Percentiles rank a stretch among this genome's conserved stretches.
These are phyloP conservation scores for Juglanconis oblonga DNA, from an alignment of 2,329 filamentous ascomycete species.

Conservation along the genomic window DNA sequence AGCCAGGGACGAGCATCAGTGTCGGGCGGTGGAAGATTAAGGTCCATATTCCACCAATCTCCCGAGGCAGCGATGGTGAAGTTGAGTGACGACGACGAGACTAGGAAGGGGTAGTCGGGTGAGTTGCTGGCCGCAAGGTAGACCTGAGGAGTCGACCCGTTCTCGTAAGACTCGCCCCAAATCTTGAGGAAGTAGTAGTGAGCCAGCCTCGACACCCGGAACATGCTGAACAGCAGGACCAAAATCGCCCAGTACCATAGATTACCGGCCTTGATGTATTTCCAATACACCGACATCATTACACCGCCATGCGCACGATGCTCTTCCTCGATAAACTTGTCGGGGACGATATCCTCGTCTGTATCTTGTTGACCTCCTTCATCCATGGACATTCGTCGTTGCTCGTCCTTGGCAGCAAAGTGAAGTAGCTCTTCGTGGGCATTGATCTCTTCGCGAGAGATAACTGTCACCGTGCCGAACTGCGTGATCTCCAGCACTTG, in stretches of 20 bases:
- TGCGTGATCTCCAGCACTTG: constrained; percentile 69
- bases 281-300: constrained; percentile 73
- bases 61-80: constrained; percentile 13
- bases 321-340: constrained; percentile 78
- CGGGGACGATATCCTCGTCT: constrained; percentile 35
- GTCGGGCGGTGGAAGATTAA: constrained; percentile 61
- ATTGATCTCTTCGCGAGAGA: constrained; percentile 25
- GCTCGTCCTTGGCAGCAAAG: constrained; percentile 32
- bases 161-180: constrained; percentile 76
- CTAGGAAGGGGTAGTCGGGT: constrained; percentile 2
- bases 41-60: constrained; percentile 26
- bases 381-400: constrained; percentile 28
- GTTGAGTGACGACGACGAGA: not conserved
- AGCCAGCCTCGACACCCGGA: constrained; percentile 61
- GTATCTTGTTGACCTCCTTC: constrained; percentile 22
- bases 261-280: constrained; percentile 79
- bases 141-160: constrained; percentile 12
- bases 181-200: constrained; percentile 81
- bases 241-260: constrained; percentile 70
- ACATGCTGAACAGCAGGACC: constrained; percentile 59
- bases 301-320: constrained; percentile 72
- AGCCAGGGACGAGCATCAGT: constrained; percentile 73
- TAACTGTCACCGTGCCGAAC: constrained; percentile 31
- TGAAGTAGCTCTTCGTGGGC: constrained; percentile 40
- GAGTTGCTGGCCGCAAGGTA: constrained; percentile 11